phyloP scores from a whole-genome alignment of 192 early-diverging fungal species.

The Coemansia sp. region DNA sequence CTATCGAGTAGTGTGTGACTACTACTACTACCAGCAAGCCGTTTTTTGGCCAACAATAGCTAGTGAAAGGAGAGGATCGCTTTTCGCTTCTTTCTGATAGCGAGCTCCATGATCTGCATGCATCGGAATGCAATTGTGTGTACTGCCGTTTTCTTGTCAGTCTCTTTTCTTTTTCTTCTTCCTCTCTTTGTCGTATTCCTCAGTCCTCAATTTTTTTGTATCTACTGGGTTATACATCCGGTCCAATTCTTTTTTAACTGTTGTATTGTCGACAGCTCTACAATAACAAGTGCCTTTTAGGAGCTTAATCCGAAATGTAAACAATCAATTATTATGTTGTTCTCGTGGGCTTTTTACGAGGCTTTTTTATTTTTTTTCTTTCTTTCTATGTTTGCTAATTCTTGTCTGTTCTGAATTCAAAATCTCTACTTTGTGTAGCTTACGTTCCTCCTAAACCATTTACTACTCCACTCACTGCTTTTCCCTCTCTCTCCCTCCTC shows the following conservation, averaged over 20 bases:
- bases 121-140: not conserved
- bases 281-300: not conserved
- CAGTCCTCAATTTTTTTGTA: not conserved
- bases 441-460: not conserved
- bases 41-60: not conserved
- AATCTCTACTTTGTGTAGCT: not conserved
- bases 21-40: not conserved
- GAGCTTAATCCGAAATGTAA: not conserved
- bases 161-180: not conserved
- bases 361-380: not conserved
- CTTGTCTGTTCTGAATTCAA: not conserved
- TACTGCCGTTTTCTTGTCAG: not conserved
- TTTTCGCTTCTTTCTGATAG: slow-evolving; percentile 8
- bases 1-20: not conserved
- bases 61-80: not conserved
- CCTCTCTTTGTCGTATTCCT: not conserved
- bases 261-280: not conserved
- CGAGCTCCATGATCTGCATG: slow-evolving; percentile 1
- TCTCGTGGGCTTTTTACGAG: not conserved
- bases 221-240: not conserved
- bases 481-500: not conserved
- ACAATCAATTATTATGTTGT: not conserved
- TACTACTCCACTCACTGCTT: not conserved
- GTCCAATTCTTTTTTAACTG: not conserved
- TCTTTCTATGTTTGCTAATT: slow-evolving; percentile 3